phyloP scores from a whole-genome alignment of 2,329 filamentous ascomycete species.

The Coniella vitis region DNA sequence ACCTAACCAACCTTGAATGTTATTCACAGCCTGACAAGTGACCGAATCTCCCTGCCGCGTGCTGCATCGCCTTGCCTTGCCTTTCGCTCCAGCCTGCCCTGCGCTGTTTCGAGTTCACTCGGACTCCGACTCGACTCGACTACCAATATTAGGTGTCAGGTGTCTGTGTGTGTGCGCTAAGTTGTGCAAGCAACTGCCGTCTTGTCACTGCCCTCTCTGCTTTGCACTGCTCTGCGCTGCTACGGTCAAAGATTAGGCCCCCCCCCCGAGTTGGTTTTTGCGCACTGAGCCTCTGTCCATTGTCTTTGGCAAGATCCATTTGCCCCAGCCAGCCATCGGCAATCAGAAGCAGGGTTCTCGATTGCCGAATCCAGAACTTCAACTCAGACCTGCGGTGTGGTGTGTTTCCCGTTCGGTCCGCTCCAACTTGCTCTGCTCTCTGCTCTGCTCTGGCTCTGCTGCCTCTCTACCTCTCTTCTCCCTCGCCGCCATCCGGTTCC shows the following conservation, averaged over 20 bases:
- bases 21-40: background rate
- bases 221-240: background rate
- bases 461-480: background rate
- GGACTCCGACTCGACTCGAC: too few relatives aligned
- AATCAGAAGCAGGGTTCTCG: constrained; percentile 1
- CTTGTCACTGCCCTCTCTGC: too few relatives aligned
- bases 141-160: too few relatives aligned
- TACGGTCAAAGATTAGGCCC: too few relatives aligned
- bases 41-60: background rate
- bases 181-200: too few relatives aligned
- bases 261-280: too few relatives aligned
- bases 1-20: too few relatives aligned
- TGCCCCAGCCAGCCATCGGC: background rate
- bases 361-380: constrained; percentile 4
- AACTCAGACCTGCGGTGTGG: constrained; percentile 2
- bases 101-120: too few relatives aligned
- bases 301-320: background rate
- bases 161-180: too few relatives aligned
- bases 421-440: background rate
- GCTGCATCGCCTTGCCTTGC: background rate
- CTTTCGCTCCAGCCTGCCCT: background rate
- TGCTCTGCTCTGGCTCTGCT: background rate
- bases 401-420: background rate
- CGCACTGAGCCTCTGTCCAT: background rate
- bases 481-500: background rate